Evolutionary conservation across 371 early-diverging fungal species (phyloP).

Genomic region (Mucor lusitanicus): DNA sequence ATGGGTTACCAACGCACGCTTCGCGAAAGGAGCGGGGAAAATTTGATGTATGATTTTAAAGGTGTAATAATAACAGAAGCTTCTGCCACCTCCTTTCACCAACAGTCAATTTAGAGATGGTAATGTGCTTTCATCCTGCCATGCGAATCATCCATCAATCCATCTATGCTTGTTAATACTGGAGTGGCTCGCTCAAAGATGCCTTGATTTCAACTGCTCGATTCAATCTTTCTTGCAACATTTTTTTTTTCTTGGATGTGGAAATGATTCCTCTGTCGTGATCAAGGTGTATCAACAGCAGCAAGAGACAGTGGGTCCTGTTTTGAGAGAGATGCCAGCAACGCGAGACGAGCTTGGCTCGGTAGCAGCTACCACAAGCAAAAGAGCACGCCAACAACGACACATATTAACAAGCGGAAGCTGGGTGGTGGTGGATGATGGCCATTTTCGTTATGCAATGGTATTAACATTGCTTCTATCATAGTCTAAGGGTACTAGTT

Average conservation of each 20-base stretch:
- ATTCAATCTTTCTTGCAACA: background rate
- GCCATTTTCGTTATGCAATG: background rate
- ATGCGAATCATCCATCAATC: slow-evolving; percentile 7
- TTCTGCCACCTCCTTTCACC: slow-evolving; percentile 23
- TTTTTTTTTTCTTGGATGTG: background rate
- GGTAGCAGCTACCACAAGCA: background rate
- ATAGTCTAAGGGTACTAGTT: slow-evolving; percentile 99
- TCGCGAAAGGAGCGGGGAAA: background rate
- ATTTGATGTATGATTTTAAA: slow-evolving; percentile 1
- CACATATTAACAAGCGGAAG: background rate
- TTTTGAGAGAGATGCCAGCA: background rate
- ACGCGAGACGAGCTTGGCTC: background rate
- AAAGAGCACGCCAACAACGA: background rate
- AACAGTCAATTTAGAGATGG: slow-evolving; percentile 26
- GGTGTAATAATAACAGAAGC: background rate
- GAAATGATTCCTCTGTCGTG: background rate
- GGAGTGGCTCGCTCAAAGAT: background rate
- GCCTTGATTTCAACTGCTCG: background rate
- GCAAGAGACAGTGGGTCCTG: background rate
- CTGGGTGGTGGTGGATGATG: background rate
- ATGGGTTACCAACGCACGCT: background rate
- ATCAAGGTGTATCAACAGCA: background rate
- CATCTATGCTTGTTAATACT: slow-evolving; percentile 3
- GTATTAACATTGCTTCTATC: background rate
- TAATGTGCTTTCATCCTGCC: slow-evolving; percentile 1